A percentile compares a stretch with the other conserved stretches of the same genome.
phyloP scores from a whole-genome alignment of 2,329 filamentous ascomycete genomes.

The Thermothelomyces thermophilus region DNA sequence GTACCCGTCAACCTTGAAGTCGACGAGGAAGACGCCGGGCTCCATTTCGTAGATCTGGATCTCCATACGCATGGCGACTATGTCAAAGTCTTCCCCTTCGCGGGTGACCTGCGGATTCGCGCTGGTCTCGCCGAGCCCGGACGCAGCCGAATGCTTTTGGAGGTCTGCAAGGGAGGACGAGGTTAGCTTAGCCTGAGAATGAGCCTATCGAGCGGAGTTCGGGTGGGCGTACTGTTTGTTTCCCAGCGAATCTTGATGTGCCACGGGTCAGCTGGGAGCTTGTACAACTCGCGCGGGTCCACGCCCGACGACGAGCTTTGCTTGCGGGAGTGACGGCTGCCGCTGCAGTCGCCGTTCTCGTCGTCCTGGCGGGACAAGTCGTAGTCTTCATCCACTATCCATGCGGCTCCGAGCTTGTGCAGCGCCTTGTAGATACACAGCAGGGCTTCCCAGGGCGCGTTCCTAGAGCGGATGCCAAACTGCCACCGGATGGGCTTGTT shows the following conservation, averaged over 20 bases:
- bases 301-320: conserved; percentile 30
- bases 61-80: conserved; percentile 88
- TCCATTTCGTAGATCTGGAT: conserved; percentile 97
- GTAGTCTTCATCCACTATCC: conserved; percentile 63
- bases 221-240: conserved; percentile 61
- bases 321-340: conserved; percentile 24
- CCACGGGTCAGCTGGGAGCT: conserved; percentile 90
- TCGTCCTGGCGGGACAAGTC: conserved; percentile 41
- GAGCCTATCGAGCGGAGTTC: neutral
- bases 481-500: conserved; percentile 87
- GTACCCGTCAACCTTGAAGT: conserved; percentile 98
- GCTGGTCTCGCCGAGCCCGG: conserved; percentile 31
- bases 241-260: conserved; percentile 86
- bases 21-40: conserved; percentile 85
- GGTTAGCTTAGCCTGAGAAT: neutral
- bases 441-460: conserved; percentile 89
- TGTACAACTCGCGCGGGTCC: conserved; percentile 60
- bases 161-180: conserved; percentile 30
- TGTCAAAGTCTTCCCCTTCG: conserved; percentile 48
- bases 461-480: conserved; percentile 92
- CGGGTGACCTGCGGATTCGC: conserved; percentile 39
- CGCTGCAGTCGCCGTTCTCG: conserved; percentile 36
- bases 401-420: conserved; percentile 79
- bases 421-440: conserved; percentile 92
- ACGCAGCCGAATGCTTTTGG: conserved; percentile 31